phyloP scores from a whole-genome alignment of 148 eudicot species.

The Oxyria digyna region DNA sequence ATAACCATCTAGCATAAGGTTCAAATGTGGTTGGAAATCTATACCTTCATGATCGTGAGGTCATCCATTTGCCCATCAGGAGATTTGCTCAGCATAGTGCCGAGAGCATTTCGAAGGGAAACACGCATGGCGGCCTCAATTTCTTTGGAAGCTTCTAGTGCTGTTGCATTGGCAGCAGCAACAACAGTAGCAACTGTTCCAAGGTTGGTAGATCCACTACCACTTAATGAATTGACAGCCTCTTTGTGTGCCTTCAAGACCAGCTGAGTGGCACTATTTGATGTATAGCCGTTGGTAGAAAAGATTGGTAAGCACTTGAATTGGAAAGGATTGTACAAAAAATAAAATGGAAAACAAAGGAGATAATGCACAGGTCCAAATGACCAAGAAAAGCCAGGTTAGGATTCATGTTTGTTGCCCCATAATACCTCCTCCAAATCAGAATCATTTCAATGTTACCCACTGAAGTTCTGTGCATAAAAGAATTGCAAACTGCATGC shows the following conservation, averaged over 20 bases:
- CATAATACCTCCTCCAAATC: not conserved
- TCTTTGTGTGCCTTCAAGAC: slow-evolving; percentile 95
- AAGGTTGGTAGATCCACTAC: slow-evolving; percentile 69
- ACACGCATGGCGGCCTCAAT: slow-evolving; percentile 96
- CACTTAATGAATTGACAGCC: slow-evolving; percentile 88
- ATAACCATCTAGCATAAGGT: not conserved
- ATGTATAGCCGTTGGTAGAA: not conserved
- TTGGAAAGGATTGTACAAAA: not conserved
- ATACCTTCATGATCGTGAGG: slow-evolving; percentile 82
- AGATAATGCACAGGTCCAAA: not conserved
- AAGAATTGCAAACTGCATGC: not conserved
- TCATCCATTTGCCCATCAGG: slow-evolving; percentile 84
- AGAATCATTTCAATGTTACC: not conserved
- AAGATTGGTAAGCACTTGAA: not conserved
- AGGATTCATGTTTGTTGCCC: not conserved
- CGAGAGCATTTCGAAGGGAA: slow-evolving; percentile 75
- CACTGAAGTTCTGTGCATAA: not conserved
- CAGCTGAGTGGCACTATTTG: slow-evolving; percentile 77
- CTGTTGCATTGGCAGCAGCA: slow-evolving; percentile 87
- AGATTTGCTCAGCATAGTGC: slow-evolving; percentile 48
- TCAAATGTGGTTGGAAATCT: not conserved
- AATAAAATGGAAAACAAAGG: not conserved
- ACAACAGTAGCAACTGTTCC: slow-evolving; percentile 97
- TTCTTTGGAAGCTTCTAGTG: slow-evolving; percentile 80
- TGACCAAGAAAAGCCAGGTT: not conserved